Base-by-base conservation (phyloP, 139 green algal genomes). In the Chlorella sp. region DNA sequence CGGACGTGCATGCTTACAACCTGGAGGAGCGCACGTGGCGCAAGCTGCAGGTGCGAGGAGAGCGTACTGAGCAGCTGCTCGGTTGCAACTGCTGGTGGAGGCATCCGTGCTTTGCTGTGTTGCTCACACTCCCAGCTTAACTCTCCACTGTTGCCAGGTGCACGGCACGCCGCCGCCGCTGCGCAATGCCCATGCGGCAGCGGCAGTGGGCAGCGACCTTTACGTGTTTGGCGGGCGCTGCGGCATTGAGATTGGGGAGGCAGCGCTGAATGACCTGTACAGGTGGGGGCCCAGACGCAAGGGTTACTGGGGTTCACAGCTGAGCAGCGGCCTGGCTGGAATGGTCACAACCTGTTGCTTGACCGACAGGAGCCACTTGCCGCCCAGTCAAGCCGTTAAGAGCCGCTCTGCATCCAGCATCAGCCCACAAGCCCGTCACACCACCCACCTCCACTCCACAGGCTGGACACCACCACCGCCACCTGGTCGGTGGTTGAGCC, bases 161-260 rank as follows among this genome's bases (percentile, higher is more conserved):
- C 12, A 15, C 15, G 75, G 75, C 32, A 70, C 55, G 60, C 57
- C 76, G 13, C 76, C 76, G 18, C 36, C 25, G n/a, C 84, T 87
- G 1, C 81, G 90, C 30, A 85, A 89, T 1, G 91, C 78, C 3
- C 85, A 86, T 30, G 78, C 85, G 0, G 84, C 89, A 1, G 89
- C 87, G 0, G 76, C 83, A 1, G 26, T 93, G 26, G 86, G 84
- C 16, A 25, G 18, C 21, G 87, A 56, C 20, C 25, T 93, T 1
- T 94, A 90, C 55, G 21, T 90, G 12, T 92, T 92, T 80, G 91
- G 91, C 28, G 91, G 90, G 18, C 60, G 90, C 34, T 63, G 69
- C 64, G 88, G 88, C 30, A 56, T 91, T 28, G 87, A 85, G 20
- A 90, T 92, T 21, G 76, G 75, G 25, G 74, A 82, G 76, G 76